These are phyloP conservation scores for Malassezia globosa DNA, from an alignment of 1,284 basidiomycete species.

Conservation along the genomic window DNA sequence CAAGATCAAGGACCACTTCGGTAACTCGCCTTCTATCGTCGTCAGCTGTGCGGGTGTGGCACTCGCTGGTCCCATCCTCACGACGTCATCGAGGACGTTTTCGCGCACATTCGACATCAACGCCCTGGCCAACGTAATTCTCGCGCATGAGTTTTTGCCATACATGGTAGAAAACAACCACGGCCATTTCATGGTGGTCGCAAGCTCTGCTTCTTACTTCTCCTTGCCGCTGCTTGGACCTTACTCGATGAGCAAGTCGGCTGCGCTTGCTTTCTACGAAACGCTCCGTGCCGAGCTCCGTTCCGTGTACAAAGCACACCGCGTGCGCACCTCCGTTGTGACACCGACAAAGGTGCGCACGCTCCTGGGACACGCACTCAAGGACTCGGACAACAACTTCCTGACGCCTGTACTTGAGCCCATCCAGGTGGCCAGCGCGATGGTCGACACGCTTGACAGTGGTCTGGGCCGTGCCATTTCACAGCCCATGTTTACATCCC, in stretches of 20 bases:
- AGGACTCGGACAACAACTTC: conserved; percentile 37
- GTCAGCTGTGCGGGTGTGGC: conserved; percentile 45
- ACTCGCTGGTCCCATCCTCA: conserved; percentile 31
- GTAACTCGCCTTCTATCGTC: conserved; percentile 23
- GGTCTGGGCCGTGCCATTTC: conserved; percentile 37
- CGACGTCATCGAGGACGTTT: conserved; percentile 24
- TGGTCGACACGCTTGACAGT: conserved; percentile 32
- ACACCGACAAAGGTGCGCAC: conserved; percentile 45
- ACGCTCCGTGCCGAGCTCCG: conserved; percentile 36
- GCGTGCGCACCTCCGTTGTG: conserved; percentile 38
- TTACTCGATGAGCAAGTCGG: conserved; percentile 40
- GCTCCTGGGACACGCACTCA: conserved; percentile 39
- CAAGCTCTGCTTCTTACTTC: conserved; percentile 32
- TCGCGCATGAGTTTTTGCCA: conserved; percentile 39
- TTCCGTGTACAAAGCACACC: conserved; percentile 31
- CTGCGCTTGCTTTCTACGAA: conserved; percentile 42
- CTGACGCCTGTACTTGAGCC: conserved; percentile 40
- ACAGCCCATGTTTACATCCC: conserved; percentile 27
- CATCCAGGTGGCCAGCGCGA: conserved; percentile 30
- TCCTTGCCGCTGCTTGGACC: conserved; percentile 37
- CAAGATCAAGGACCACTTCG: conserved; percentile 32
- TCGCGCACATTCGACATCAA: conserved; percentile 37
- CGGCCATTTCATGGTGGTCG: conserved; percentile 42
- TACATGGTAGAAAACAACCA: conserved; percentile 39
- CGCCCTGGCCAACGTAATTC: conserved; percentile 37